These are phyloP conservation scores for Silene coronaria DNA, from an alignment of 179 eudicot species.

Conservation along the genomic window DNA sequence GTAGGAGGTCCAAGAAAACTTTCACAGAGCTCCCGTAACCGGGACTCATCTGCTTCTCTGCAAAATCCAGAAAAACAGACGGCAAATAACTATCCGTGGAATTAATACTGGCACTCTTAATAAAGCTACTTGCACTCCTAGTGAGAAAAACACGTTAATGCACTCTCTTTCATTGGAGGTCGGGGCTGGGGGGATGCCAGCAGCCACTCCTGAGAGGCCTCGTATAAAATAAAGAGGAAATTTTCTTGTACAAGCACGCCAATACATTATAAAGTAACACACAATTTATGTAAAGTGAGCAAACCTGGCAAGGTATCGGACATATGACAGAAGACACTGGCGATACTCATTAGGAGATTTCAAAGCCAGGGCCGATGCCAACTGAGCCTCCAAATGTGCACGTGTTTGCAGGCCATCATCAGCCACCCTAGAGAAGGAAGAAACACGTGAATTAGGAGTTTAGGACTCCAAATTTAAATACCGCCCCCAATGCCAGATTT, in stretches of 20 bases:
- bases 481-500: not conserved
- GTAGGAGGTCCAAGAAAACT: conserved; percentile 92
- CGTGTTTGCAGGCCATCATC: conserved; percentile 98
- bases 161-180: not conserved
- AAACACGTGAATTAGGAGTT: not conserved
- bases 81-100: not conserved
- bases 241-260: not conserved
- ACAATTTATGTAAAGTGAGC: conserved; percentile 7
- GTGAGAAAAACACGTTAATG: not conserved
- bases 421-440: conserved; percentile 52
- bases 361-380: conserved; percentile 85
- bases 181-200: not conserved
- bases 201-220: not conserved
- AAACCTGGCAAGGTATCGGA: conserved; percentile 85
- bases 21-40: conserved; percentile 91
- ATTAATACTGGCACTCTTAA: not conserved
- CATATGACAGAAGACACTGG: conserved; percentile 85
- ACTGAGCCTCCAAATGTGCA: conserved; percentile 85
- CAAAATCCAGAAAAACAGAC: conserved; percentile 16
- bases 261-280: not conserved
- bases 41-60: conserved; percentile 92
- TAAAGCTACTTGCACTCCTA: not conserved
- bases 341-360: conserved; percentile 84
- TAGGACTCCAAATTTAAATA: not conserved
- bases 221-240: not conserved